Conservation (phyloP, 129 eudicot genomes). For the Flaveria robusta region DNA sequence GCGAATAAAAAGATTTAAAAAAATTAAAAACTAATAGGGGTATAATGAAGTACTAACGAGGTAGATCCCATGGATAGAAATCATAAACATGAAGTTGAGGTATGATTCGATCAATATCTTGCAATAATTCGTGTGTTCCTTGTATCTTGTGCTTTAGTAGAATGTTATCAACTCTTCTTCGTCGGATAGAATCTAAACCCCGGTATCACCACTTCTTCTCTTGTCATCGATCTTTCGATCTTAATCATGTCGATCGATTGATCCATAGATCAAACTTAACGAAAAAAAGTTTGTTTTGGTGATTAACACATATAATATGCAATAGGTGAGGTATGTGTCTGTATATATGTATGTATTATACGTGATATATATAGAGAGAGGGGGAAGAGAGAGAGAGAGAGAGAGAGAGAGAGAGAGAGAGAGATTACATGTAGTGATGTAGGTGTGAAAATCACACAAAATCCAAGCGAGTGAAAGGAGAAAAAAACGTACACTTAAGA, state of each 20-base stretch:
- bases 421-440: not conserved
- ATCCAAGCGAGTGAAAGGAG: conserved; percentile 16
- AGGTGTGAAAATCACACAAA: conserved; percentile 15
- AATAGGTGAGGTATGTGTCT: not conserved
- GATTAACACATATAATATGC: not conserved
- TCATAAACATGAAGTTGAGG: conserved; percentile 51
- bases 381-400: too few species aligned
- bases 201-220: conserved; percentile 35
- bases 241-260: not conserved
- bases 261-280: conserved; percentile 7
- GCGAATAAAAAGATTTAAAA: not conserved
- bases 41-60: conserved; percentile 32
- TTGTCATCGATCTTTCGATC: conserved; percentile 26
- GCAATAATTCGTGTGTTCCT: conserved; percentile 5
- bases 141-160: conserved; percentile 43
- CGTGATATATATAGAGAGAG: not conserved
- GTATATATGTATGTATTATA: not conserved
- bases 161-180: conserved; percentile 57
- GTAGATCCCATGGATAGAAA: conserved; percentile 57
- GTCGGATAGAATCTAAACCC: conserved; percentile 62
- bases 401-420: not conserved
- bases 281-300: not conserved
- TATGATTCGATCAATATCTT: conserved; percentile 42
- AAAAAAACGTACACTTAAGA: conserved; percentile 16
- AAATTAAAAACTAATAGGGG: not conserved